Conservation (phyloP, 2,329 filamentous ascomycete genomes). For the Diaporthe helianthi region DNA sequence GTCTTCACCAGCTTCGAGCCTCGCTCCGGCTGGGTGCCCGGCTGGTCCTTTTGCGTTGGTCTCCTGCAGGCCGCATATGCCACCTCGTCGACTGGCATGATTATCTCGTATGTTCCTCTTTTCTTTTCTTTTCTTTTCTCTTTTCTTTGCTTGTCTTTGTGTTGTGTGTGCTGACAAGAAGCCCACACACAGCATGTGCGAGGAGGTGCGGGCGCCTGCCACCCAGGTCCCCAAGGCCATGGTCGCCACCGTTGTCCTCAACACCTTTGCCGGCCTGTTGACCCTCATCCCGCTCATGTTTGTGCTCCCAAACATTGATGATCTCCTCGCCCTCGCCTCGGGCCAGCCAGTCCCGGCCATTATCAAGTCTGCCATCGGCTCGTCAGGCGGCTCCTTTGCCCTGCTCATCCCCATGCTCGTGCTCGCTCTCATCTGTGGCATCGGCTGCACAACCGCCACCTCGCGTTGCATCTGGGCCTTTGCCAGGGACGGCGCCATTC, state of each 20-base stretch:
- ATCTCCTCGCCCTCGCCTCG: constrained; percentile 59
- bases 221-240: constrained; percentile 77
- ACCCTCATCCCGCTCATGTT: constrained; percentile 75
- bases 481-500: constrained; percentile 73
- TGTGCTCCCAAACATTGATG: constrained; percentile 68
- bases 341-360: constrained; percentile 71
- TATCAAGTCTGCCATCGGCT: constrained; percentile 67
- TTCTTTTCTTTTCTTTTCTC: background rate
- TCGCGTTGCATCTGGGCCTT: constrained; percentile 75
- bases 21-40: constrained; percentile 71
- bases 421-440: constrained; percentile 70
- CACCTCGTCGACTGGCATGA: constrained; percentile 80
- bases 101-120: constrained; percentile 72
- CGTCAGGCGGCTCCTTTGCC: constrained; percentile 65
- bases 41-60: constrained; percentile 78
- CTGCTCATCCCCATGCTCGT: constrained; percentile 71
- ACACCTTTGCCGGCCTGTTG: constrained; percentile 70
- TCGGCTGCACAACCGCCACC: constrained; percentile 72
- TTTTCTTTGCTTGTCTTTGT: too few species aligned
- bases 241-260: constrained; percentile 71
- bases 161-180: constrained; percentile 42
- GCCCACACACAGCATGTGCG: constrained; percentile 66
- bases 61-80: constrained; percentile 76
- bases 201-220: constrained; percentile 71
- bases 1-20: constrained; percentile 74